Evolutionary conservation across 2,329 filamentous ascomycete genomes (phyloP).

Genomic region (Sodiomyces alkalinus): DNA sequence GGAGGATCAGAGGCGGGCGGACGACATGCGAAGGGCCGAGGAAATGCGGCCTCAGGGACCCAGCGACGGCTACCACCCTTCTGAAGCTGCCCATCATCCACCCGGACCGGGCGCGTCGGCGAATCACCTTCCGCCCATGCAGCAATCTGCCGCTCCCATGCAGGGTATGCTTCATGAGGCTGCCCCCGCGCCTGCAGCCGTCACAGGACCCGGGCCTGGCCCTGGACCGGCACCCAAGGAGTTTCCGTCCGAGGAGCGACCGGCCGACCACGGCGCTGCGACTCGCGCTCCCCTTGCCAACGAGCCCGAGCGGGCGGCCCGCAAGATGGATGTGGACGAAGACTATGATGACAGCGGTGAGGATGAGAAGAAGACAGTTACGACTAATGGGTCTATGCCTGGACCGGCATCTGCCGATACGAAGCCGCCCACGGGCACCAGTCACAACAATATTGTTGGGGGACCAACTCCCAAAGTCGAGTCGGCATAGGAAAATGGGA

Average conservation of each 20-base stretch:
- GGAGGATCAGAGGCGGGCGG: conserved; percentile 37
- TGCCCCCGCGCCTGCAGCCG: conserved; percentile 17
- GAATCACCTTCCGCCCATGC: conserved; percentile 47
- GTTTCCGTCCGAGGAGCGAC: conserved; percentile 41
- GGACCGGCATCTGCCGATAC: conserved; percentile 32
- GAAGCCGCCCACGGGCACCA: conserved; percentile 35
- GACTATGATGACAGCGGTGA: conserved; percentile 93
- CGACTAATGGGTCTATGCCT: conserved; percentile 26
- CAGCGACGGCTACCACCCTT: conserved; percentile 76
- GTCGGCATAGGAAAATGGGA: conserved; percentile 9
- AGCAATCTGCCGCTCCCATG: conserved; percentile 41
- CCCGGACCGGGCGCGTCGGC: conserved; percentile 32
- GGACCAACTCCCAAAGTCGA: conserved; percentile 32
- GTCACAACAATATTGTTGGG: conserved; percentile 33
- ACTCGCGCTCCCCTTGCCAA: conserved; percentile 36
- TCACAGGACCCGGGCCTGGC: too few relatives aligned
- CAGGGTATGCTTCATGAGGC: conserved; percentile 34
- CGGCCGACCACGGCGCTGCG: conserved; percentile 28
- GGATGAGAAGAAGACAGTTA: conserved; percentile 53
- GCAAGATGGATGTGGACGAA: conserved; percentile 95
- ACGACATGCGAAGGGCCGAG: conserved; percentile 36
- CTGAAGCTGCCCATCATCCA: conserved; percentile 79
- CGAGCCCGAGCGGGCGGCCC: conserved; percentile 69
- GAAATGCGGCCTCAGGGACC: conserved; percentile 45
- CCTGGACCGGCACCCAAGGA: conserved; percentile 32